phyloP scores from a whole-genome alignment of 306 rosid genomes.

The Elaeagnus macrophylla region DNA sequence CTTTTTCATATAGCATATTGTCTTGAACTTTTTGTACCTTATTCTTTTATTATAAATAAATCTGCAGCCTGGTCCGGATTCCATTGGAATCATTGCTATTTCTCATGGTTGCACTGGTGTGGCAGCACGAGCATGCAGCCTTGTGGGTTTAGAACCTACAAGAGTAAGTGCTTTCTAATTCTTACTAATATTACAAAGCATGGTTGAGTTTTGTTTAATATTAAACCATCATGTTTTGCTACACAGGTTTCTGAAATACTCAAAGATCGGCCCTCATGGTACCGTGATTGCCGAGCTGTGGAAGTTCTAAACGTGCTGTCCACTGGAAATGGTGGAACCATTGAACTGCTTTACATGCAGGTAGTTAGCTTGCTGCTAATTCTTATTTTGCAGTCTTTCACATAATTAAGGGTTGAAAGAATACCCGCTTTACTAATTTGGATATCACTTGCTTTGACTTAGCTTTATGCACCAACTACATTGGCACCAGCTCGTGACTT shows the following conservation, averaged over 20 bases:
- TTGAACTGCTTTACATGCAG: constrained; percentile 97
- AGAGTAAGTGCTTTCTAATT: constrained; percentile 49
- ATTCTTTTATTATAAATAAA: background rate
- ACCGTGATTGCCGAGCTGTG: constrained; percentile 79
- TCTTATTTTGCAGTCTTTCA: background rate
- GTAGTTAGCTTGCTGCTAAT: constrained; percentile 22
- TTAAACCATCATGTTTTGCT: constrained; percentile 3
- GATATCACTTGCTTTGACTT: constrained; percentile 15
- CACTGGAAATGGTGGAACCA: constrained; percentile 86
- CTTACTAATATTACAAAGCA: constrained; percentile 2
- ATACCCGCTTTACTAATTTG: constrained; percentile 10
- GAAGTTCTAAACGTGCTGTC: constrained; percentile 74
- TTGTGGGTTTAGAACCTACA: constrained; percentile 92
- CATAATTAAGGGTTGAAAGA: background rate
- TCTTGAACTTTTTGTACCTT: background rate
- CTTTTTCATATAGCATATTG: background rate
- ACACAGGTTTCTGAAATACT: constrained; percentile 88
- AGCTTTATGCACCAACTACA: constrained; percentile 97
- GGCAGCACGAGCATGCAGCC: constrained; percentile 99
- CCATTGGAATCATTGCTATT: constrained; percentile 99
- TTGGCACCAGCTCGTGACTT: constrained; percentile 98
- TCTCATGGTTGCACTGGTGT: constrained; percentile 99
- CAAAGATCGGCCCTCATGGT: constrained; percentile 93
- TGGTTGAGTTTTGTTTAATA: background rate
- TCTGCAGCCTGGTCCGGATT: constrained; percentile 99